Evolutionary conservation across 208 protist genomes (phyloP).

Genomic region (Crithidia acanthocephali): DNA sequence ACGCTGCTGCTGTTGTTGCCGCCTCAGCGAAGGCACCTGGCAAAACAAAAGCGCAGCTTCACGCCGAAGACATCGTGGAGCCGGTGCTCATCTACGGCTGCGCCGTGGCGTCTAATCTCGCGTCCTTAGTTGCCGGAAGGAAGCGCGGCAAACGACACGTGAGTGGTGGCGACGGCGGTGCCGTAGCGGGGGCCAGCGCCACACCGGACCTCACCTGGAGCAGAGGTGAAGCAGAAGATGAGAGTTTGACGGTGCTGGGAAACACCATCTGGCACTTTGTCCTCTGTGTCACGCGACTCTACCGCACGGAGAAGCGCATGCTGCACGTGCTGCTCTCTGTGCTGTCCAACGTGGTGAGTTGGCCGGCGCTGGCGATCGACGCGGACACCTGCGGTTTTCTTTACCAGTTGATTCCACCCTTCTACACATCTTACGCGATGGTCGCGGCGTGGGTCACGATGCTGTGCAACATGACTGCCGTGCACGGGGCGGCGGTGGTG

Average conservation of each 20-base stretch:
- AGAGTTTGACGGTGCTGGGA: too few species aligned
- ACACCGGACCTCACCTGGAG: background rate
- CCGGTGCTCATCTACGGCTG: conserved; percentile 33
- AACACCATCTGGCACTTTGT: conserved; percentile 19
- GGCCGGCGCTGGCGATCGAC: background rate
- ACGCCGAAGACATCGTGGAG: conserved; percentile 14
- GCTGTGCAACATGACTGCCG: conserved; percentile 49
- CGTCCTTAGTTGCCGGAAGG: conserved; percentile 4
- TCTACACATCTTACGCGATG: conserved; percentile 38
- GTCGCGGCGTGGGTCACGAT: conserved; percentile 47
- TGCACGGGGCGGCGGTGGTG: conserved; percentile 27
- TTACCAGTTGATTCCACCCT: conserved; percentile 24
- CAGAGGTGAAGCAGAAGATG: background rate
- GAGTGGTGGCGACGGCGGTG: background rate
- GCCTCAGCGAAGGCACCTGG: background rate
- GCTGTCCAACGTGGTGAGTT: conserved; percentile 27
- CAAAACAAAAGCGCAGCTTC: conserved; percentile 11
- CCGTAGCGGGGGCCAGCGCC: background rate
- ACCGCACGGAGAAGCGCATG: conserved; percentile 26
- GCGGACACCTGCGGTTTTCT: conserved; percentile 19
- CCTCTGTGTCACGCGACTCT: conserved; percentile 25
- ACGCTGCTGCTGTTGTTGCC: background rate
- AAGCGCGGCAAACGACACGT: background rate
- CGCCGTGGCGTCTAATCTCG: conserved; percentile 40
- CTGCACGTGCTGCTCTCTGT: conserved; percentile 37